Evolutionary conservation across 2,329 filamentous ascomycete species (phyloP).

Genomic region (Penicillium sp.): DNA sequence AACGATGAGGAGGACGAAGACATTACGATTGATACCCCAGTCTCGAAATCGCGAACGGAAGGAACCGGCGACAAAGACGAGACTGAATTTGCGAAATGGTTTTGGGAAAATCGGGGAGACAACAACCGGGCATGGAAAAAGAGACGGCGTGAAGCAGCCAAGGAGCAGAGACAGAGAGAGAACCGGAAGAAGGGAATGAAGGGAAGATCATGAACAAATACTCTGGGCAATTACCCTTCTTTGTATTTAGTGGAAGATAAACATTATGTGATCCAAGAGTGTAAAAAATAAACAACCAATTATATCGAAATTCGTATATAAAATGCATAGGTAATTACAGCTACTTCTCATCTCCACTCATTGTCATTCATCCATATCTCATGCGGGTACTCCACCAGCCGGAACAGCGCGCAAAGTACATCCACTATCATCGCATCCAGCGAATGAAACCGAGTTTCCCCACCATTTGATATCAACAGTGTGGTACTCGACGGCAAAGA

Average conservation of each 20-base stretch:
- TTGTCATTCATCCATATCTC: neutral
- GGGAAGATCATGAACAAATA: conserved; percentile 29
- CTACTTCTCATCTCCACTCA: neutral
- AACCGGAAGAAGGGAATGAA: conserved; percentile 55
- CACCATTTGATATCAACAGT: conserved; percentile 29
- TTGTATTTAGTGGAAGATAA: neutral
- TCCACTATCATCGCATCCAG: conserved; percentile 5
- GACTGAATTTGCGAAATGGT: conserved; percentile 63
- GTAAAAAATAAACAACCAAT: neutral
- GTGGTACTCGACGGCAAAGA: conserved; percentile 52
- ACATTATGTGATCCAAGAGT: neutral
- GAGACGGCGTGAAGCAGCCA: conserved; percentile 59
- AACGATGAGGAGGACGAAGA: conserved; percentile 30
- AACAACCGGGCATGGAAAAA: conserved; percentile 55
- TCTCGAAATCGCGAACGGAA: conserved; percentile 18
- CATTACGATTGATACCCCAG: conserved; percentile 24
- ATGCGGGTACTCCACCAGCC: neutral
- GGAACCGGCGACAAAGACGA: conserved; percentile 36
- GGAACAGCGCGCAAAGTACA: neutral
- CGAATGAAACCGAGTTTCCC: conserved; percentile 22
- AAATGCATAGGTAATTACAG: neutral
- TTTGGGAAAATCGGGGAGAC: conserved; percentile 55
- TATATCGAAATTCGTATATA: neutral
- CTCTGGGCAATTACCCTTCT: neutral
- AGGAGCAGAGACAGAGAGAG: conserved; percentile 60